Percentiles rank a stretch among this genome's conserved stretches.
phyloP scores from a whole-genome alignment of 441 rosid species.

The Corymbia citriodora region DNA sequence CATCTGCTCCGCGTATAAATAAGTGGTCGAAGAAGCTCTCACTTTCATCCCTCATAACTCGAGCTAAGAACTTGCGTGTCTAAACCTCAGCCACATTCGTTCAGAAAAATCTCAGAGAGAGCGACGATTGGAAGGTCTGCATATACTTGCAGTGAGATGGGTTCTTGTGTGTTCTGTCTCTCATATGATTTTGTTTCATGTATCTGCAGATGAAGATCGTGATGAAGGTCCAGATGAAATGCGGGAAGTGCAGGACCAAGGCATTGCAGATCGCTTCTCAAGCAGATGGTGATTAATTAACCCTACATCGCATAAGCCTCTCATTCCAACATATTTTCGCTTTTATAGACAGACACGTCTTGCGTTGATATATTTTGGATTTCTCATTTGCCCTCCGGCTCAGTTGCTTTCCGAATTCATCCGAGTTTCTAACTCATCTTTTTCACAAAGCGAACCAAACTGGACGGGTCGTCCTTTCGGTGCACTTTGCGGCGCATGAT shows the following conservation, averaged over 20 bases:
- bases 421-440: background rate
- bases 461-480: background rate
- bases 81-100: no score
- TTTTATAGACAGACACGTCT: background rate
- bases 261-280: slow-evolving; percentile 36
- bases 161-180: background rate
- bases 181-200: background rate
- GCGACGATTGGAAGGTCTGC: no score
- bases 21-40: background rate
- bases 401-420: background rate
- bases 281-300: slow-evolving; percentile 16
- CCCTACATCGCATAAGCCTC: background rate
- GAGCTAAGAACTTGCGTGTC: background rate
- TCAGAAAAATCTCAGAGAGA: no score
- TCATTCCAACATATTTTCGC: background rate
- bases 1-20: background rate
- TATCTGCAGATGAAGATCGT: slow-evolving; percentile 29
- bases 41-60: background rate
- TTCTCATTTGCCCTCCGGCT: background rate
- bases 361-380: background rate
- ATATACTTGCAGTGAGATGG: no score
- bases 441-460: background rate
- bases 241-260: slow-evolving; percentile 33
- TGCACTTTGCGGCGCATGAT: background rate
- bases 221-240: slow-evolving; percentile 32